Percentiles rank a stretch among this genome's conserved stretches.
Conservation (phyloP, 1,284 basidiomycete species). For the Irpex sp. region DNA sequence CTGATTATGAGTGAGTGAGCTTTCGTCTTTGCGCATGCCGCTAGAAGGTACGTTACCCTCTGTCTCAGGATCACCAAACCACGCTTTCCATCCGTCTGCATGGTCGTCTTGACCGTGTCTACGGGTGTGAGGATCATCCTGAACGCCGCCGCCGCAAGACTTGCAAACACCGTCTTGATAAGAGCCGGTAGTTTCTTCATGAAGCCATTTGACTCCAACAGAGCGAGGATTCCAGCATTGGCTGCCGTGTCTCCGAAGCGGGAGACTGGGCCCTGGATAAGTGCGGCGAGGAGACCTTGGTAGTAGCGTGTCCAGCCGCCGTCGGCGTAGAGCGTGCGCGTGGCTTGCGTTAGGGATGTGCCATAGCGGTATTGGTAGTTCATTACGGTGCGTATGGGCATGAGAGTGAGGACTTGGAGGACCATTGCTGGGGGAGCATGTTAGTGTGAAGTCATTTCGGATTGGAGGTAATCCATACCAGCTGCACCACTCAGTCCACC, state of each 20-base stretch:
- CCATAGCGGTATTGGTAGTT: conserved; percentile 90
- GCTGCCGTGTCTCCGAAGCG: conserved; percentile 90
- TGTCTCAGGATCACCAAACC: conserved; percentile 64
- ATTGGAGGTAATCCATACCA: conserved; percentile 35
- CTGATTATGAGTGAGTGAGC: conserved; percentile 28
- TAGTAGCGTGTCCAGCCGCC: conserved; percentile 84
- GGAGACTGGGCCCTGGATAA: conserved; percentile 74
- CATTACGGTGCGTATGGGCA: conserved; percentile 88
- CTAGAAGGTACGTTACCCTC: conserved; percentile 42
- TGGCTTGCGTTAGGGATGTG: conserved; percentile 63
- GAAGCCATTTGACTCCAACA: conserved; percentile 67
- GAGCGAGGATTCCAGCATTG: conserved; percentile 76
- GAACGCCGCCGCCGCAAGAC: conserved; percentile 70
- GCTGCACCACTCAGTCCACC: conserved; percentile 85
- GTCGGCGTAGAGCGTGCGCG: conserved; percentile 65
- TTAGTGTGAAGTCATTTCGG: not conserved
- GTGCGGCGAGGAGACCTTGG: conserved; percentile 76
- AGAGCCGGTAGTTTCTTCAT: conserved; percentile 59
- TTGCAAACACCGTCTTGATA: conserved; percentile 71
- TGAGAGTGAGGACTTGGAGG: conserved; percentile 81
- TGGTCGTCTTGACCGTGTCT: conserved; percentile 88
- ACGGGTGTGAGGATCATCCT: conserved; percentile 84
- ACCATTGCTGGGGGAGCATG: conserved; percentile 64
- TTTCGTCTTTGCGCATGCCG: not conserved
- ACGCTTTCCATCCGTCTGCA: conserved; percentile 80